Conservation (phyloP, 768 basidiomycete genomes). For the Melanogaster broomeanus region DNA sequence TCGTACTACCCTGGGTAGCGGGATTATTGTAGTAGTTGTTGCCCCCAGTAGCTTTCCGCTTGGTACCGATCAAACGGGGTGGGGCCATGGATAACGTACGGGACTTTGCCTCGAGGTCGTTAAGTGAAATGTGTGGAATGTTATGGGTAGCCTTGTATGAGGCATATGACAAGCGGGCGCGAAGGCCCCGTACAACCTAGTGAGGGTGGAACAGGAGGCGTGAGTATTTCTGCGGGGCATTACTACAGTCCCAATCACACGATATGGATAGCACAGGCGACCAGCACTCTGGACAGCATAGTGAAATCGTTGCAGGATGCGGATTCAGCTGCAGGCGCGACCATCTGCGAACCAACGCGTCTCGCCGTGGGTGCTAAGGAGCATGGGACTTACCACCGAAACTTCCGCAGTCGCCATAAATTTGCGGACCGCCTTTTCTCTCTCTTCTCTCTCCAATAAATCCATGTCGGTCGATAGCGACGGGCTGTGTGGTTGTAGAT, state of each 20-base stretch:
- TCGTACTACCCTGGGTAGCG: slow-evolving; percentile 44
- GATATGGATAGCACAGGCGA: slow-evolving; percentile 3
- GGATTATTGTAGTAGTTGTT: slow-evolving; percentile 54
- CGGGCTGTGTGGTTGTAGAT: slow-evolving; percentile 48
- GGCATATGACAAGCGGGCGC: slow-evolving; percentile 80
- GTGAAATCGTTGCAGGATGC: slow-evolving; percentile 4
- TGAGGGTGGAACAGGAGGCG: slow-evolving; percentile 30
- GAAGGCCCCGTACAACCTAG: slow-evolving; percentile 79
- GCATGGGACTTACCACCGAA: slow-evolving; percentile 64
- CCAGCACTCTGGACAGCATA: slow-evolving; percentile 1
- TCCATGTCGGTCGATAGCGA: slow-evolving; percentile 43
- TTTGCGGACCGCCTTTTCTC: slow-evolving; percentile 70
- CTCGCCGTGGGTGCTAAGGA: slow-evolving; percentile 28
- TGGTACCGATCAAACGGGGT: slow-evolving; percentile 57
- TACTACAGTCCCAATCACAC: slow-evolving; percentile 8
- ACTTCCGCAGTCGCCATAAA: slow-evolving; percentile 79
- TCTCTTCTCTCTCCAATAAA: slow-evolving; percentile 53
- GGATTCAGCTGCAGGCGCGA: slow-evolving; percentile 21
- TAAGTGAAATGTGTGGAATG: slow-evolving; percentile 61
- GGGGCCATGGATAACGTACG: slow-evolving; percentile 44
- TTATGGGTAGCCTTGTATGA: slow-evolving; percentile 83
- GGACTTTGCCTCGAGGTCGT: slow-evolving; percentile 70
- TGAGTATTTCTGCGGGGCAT: slow-evolving; percentile 16
- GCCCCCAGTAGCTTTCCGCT: slow-evolving; percentile 48
- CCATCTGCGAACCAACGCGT: slow-evolving; percentile 47